A percentile compares a stretch with the other conserved stretches of the same genome.
phyloP scores from a whole-genome alignment of 1,284 basidiomycete species.

The Irpex rosettiformis region DNA sequence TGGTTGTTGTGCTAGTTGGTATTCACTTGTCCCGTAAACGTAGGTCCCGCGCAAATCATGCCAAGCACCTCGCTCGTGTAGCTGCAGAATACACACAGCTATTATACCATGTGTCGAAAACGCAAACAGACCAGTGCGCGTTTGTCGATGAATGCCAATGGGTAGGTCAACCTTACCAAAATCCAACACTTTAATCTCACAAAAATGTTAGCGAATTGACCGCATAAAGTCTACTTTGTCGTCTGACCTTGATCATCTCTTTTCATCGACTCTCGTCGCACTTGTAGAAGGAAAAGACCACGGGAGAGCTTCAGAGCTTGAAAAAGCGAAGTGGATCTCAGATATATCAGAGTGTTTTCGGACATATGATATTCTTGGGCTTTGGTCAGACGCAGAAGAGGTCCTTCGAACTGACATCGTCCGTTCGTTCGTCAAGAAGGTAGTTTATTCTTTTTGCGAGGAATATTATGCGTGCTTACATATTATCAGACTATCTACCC shows the following conservation, averaged over 20 bases:
- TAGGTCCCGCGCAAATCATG: slow-evolving; percentile 61
- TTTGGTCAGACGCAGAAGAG: slow-evolving; percentile 86
- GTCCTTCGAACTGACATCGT: slow-evolving; percentile 72
- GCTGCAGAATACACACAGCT: slow-evolving; percentile 91
- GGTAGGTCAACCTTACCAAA: slow-evolving; percentile 53
- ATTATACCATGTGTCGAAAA: slow-evolving; percentile 86
- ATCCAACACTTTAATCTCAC: slow-evolving; percentile 7
- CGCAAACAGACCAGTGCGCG: slow-evolving; percentile 66
- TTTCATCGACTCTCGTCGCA: slow-evolving; percentile 51
- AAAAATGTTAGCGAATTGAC: slow-evolving; percentile 62
- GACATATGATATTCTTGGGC: slow-evolving; percentile 78
- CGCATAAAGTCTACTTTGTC: slow-evolving; percentile 78
- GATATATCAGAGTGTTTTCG: slow-evolving; percentile 78
- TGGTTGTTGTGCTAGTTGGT: slow-evolving; percentile 2
- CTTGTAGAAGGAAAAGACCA: slow-evolving; percentile 46
- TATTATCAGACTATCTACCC: slow-evolving; percentile 67
- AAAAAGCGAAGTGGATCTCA: slow-evolving; percentile 56
- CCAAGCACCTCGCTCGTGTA: slow-evolving; percentile 83
- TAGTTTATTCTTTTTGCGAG: slow-evolving; percentile 23
- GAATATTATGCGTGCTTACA: too few relatives aligned
- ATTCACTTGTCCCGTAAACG: background rate
- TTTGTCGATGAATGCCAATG: slow-evolving; percentile 83
- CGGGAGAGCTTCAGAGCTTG: slow-evolving; percentile 48
- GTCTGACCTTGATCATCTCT: slow-evolving; percentile 79
- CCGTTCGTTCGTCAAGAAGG: slow-evolving; percentile 74